phyloP scores from a whole-genome alignment of 352 stramenopile genomes.

The Pythium myriotylum region DNA sequence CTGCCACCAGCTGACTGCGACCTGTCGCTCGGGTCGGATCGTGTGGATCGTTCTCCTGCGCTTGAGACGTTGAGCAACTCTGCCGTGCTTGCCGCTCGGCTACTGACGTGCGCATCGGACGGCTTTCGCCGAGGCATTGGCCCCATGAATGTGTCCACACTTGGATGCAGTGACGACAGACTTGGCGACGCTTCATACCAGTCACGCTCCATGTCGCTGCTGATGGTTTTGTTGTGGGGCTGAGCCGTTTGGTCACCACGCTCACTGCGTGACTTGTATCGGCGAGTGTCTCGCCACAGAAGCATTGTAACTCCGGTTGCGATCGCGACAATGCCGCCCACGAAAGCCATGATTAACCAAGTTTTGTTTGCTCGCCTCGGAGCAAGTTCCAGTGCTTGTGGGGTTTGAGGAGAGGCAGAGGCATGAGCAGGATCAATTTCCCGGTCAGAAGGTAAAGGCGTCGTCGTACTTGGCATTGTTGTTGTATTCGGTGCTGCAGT shows the following conservation, averaged over 20 bases:
- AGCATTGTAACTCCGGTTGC: neutral
- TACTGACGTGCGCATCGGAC: slow-evolving; percentile 22
- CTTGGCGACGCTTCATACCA: slow-evolving; percentile 18
- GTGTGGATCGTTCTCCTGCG: slow-evolving; percentile 14
- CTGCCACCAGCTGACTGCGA: slow-evolving; percentile 5
- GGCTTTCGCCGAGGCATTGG: slow-evolving; percentile 1
- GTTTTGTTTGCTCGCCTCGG: neutral
- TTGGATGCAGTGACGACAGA: slow-evolving; percentile 5
- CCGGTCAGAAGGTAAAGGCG: neutral
- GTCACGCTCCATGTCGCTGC: slow-evolving; percentile 21
- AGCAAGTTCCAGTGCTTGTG: slow-evolving; percentile 1
- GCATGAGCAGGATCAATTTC: neutral
- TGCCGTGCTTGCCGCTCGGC: slow-evolving; percentile 18
- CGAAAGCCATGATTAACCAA: slow-evolving; percentile 12
- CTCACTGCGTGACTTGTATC: neutral
- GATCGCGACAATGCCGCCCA: slow-evolving; percentile 4
- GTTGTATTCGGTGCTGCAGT: too few relatives aligned
- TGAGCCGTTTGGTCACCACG: neutral
- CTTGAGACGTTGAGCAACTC: slow-evolving; percentile 24
- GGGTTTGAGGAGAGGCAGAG: neutral
- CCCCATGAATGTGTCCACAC: slow-evolving; percentile 30
- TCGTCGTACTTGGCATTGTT: neutral
- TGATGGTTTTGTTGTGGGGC: slow-evolving; percentile 12
- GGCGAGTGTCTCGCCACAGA: slow-evolving; percentile 18
- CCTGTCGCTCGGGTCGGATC: slow-evolving; percentile 15